Percentiles rank a stretch among this genome's conserved stretches.
These are phyloP conservation scores for Clonostachys chloroleuca DNA, from an alignment of 2,329 filamentous ascomycete genomes.

Conservation along the genomic window DNA sequence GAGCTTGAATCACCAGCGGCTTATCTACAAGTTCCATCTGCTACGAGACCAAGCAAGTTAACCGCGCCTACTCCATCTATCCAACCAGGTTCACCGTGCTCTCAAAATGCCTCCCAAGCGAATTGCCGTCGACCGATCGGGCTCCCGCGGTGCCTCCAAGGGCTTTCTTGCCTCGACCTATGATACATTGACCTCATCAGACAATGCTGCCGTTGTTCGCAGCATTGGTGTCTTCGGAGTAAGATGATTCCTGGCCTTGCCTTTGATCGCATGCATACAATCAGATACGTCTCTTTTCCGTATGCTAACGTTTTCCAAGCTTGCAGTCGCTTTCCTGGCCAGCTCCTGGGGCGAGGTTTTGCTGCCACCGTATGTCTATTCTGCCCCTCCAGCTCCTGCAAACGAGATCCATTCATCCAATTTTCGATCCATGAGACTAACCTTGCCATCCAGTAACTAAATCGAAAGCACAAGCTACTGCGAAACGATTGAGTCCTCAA, in stretches of 20 bases:
- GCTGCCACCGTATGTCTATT: conserved; percentile 53
- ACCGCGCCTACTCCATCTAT: background rate
- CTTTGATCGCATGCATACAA: background rate
- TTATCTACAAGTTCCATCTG: background rate
- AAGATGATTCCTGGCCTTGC: conserved; percentile 24
- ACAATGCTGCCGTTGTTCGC: conserved; percentile 65
- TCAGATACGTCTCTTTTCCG: background rate
- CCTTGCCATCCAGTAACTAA: no score
- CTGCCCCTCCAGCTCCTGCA: background rate
- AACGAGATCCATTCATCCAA: no score
- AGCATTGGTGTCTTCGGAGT: conserved; percentile 67
- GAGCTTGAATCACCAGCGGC: background rate
- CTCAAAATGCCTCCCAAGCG: conserved; percentile 64
- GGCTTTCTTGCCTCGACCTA: conserved; percentile 57
- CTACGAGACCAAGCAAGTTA: background rate
- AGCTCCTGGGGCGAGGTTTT: conserved; percentile 65
- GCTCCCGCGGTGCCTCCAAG: conserved; percentile 31
- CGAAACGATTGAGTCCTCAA: no score
- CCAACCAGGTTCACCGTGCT: background rate
- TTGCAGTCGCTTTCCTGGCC: conserved; percentile 61
- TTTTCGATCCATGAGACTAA: no score
- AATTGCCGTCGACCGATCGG: conserved; percentile 45
- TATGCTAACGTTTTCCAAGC: conserved; percentile 28
- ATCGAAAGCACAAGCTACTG: no score
- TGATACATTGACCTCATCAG: conserved; percentile 57